phyloP scores from a whole-genome alignment of 345 rosid species.

The Eucalyptus pumila region DNA sequence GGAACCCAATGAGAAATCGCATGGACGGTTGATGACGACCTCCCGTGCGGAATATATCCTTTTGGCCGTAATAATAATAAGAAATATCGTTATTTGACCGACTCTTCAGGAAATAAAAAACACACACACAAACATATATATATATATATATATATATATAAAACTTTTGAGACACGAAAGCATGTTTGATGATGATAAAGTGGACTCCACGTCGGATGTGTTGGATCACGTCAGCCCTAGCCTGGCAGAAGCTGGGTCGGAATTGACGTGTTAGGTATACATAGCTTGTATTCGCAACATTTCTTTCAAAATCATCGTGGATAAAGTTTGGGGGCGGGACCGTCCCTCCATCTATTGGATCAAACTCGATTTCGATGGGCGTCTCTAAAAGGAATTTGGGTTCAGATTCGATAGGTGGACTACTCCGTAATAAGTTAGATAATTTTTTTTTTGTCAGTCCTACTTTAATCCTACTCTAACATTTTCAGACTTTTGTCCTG shows the following conservation, averaged over 20 bases:
- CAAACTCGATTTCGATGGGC: neutral
- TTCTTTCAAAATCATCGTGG: neutral
- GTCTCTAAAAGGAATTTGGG: neutral
- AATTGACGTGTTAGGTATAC: neutral
- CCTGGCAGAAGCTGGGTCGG: neutral
- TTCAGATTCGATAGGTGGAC: neutral
- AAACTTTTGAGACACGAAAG: neutral
- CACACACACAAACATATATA: no score
- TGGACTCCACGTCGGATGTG: neutral
- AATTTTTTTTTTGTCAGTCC: neutral
- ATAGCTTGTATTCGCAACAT: neutral
- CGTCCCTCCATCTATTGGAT: neutral
- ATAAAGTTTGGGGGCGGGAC: neutral
- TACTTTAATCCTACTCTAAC: no score
- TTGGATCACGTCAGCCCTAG: neutral
- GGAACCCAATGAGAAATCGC: neutral
- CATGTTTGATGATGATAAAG: neutral
- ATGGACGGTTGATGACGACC: neutral
- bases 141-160: no score
- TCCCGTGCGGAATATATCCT: neutral
- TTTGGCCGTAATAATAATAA: neutral
- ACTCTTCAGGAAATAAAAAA: neutral
- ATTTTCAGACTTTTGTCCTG: no score
- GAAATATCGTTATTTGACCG: neutral
- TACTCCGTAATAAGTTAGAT: rapidly evolving